Conservation (phyloP, 352 stramenopile genomes). For the Globisporangium barbulae region DNA sequence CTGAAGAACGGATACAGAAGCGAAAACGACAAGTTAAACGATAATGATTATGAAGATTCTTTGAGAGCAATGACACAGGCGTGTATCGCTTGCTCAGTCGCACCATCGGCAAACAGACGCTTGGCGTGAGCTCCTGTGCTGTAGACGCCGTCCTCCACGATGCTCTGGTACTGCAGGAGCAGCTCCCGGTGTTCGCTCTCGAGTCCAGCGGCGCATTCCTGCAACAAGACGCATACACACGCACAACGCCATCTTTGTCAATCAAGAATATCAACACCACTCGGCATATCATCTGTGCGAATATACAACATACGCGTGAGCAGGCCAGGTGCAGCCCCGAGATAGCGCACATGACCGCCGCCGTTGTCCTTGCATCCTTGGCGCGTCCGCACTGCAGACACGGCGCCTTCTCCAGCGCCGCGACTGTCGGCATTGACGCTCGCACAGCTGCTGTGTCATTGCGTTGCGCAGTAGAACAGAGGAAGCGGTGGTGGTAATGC, state of each 20-base stretch:
- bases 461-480: neutral
- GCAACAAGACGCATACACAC: neutral
- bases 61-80: neutral
- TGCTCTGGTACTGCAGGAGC: constrained; percentile 36
- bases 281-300: neutral
- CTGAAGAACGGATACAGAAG: neutral
- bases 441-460: neutral
- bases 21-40: neutral
- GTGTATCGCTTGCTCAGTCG: neutral
- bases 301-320: constrained; percentile 24
- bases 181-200: constrained; percentile 22
- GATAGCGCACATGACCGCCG: constrained; percentile 19
- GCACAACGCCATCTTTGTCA: neutral
- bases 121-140: constrained; percentile 31
- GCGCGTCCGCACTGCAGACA: constrained; percentile 43
- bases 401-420: constrained; percentile 32
- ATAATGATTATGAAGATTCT: neutral
- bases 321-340: constrained; percentile 47
- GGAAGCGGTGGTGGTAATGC: neutral
- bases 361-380: constrained; percentile 2
- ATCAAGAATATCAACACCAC: neutral
- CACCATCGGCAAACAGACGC: constrained; percentile 46
- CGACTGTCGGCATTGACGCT: constrained; percentile 13
- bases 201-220: constrained; percentile 34
- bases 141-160: constrained; percentile 43